A percentile compares a stretch with the other conserved stretches of the same genome.
Conservation (phyloP, 2,329 filamentous ascomycete genomes). For the Trichoderma endophyticum region DNA sequence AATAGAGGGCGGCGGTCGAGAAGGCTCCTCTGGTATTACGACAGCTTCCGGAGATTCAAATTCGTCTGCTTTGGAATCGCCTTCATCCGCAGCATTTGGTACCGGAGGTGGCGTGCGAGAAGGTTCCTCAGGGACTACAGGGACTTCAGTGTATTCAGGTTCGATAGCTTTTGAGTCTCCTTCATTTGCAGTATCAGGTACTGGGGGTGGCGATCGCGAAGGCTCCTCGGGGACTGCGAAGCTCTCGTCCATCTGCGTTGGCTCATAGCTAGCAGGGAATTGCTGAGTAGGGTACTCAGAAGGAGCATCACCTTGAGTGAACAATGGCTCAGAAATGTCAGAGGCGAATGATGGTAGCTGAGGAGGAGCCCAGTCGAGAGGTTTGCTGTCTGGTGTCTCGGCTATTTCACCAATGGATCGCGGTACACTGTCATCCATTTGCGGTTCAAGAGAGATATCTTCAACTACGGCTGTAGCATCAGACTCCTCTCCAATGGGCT, state of each 20-base stretch:
- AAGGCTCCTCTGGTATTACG: neutral
- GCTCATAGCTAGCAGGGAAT: constrained; percentile 21
- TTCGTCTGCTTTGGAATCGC: neutral
- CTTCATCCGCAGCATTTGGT: neutral
- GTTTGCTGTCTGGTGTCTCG: neutral
- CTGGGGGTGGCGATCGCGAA: neutral
- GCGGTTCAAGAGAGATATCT: neutral
- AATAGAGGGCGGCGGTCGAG: neutral
- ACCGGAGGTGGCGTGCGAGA: neutral
- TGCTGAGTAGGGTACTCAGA: constrained; percentile 27
- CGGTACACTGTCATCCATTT: neutral
- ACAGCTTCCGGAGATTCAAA: neutral
- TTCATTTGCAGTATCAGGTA: neutral
- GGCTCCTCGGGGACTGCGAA: neutral
- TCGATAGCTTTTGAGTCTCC: neutral
- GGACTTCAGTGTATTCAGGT: constrained; percentile 23
- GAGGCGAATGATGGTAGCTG: constrained; percentile 21
- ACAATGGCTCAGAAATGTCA: constrained; percentile 32
- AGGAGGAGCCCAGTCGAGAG: neutral
- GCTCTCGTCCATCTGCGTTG: constrained; percentile 27
- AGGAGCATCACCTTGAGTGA: constrained; percentile 31
- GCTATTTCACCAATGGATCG: neutral
- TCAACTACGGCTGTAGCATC: neutral
- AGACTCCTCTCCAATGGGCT: neutral
- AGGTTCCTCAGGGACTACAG: neutral